phyloP scores from a whole-genome alignment of 495 filamentous ascomycete species.

The Penicillium simplicissimum region DNA sequence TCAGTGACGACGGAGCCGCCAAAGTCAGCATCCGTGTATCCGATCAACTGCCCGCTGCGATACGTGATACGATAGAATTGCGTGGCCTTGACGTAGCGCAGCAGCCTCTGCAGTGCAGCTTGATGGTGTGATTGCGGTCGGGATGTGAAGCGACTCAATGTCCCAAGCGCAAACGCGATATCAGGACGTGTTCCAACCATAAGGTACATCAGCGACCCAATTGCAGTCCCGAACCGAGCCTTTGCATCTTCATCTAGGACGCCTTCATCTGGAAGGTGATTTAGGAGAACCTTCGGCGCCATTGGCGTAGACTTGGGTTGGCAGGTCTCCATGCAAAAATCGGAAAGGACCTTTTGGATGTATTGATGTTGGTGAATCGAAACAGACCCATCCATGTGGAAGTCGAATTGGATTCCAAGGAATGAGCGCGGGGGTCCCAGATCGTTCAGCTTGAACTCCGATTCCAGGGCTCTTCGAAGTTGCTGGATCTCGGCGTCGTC shows the following conservation, averaged over 20 bases:
- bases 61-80: slow-evolving; percentile 10
- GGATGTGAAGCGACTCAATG: slow-evolving; percentile 17
- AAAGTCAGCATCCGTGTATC: slow-evolving; percentile 12
- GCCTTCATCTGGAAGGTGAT: background rate
- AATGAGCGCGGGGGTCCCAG: background rate
- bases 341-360: background rate
- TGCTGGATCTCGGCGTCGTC: background rate
- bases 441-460: background rate
- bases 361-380: background rate
- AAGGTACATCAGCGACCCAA: too few relatives aligned
- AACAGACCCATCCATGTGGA: background rate
- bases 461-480: background rate
- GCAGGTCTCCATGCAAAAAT: background rate
- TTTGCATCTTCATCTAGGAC: too few relatives aligned
- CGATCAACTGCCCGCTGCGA: too few relatives aligned
- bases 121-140: slow-evolving; percentile 12
- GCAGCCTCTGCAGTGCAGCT: slow-evolving; percentile 9
- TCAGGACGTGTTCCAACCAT: too few relatives aligned
- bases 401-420: background rate
- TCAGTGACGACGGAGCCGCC: slow-evolving; percentile 16
- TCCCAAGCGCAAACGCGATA: too few relatives aligned
- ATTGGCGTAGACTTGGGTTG: background rate
- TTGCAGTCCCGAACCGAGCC: too few relatives aligned
- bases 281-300: background rate
- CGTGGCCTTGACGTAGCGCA: slow-evolving; percentile 13